phyloP scores from a whole-genome alignment of 805 yeast species.

The Saccharomycopsis malanga region DNA sequence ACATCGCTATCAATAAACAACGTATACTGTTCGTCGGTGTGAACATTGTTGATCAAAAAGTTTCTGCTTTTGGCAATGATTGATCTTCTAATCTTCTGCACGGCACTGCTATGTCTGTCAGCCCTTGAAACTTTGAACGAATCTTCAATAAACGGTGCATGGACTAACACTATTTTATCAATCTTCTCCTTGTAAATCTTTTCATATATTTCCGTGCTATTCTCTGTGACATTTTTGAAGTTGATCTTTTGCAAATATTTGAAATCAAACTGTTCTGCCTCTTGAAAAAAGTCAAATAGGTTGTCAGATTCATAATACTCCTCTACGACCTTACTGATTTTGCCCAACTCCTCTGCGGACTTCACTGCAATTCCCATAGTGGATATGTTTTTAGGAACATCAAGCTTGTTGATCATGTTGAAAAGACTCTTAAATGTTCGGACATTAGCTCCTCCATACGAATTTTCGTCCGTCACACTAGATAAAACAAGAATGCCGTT shows the following conservation, averaged over 20 bases:
- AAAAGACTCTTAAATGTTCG: constrained; percentile 13
- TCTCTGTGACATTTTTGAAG: background rate
- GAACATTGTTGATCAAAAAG: constrained; percentile 24
- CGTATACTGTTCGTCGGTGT: constrained; percentile 26
- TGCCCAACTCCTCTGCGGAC: constrained; percentile 4
- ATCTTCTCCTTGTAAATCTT: constrained; percentile 1
- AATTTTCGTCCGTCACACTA: constrained; percentile 6
- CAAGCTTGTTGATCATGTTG: constrained; percentile 5
- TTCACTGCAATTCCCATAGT: constrained; percentile 15
- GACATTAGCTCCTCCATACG: constrained; percentile 8
- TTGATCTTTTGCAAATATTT: background rate
- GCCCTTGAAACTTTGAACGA: constrained; percentile 21
- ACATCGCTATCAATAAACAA: constrained; percentile 31
- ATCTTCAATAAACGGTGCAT: constrained; percentile 33
- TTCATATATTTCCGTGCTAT: too few species aligned
- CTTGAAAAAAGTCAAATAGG: background rate
- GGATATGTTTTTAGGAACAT: background rate
- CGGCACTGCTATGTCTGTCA: constrained; percentile 21
- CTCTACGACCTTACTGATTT: background rate
- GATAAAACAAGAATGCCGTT: constrained; percentile 10
- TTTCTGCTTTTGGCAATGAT: constrained; percentile 26
- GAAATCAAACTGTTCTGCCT: background rate
- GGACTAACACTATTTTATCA: constrained; percentile 27
- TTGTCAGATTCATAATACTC: constrained; percentile 8
- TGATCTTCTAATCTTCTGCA: constrained; percentile 26